Evolutionary conservation across 192 early-diverging fungal species (phyloP).

Genomic region (Cladochytrium replicatum): DNA sequence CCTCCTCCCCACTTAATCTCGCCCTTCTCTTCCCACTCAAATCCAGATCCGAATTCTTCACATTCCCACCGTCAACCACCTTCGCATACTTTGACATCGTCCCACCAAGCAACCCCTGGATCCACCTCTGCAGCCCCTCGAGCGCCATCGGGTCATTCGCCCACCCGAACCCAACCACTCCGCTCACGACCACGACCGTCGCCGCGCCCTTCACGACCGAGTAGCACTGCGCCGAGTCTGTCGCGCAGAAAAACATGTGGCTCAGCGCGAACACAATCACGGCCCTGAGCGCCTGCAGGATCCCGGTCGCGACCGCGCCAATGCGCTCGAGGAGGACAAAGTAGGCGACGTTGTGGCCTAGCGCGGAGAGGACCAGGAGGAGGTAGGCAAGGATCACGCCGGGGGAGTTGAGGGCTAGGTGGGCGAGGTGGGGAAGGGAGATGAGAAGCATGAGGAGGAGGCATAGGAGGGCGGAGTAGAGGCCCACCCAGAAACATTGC

Average conservation of each 20-base stretch:
- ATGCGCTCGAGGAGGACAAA: slow-evolving; percentile 32
- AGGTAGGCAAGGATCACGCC: slow-evolving; percentile 22
- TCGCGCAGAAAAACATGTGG: slow-evolving; percentile 27
- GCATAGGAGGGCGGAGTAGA: slow-evolving; percentile 21
- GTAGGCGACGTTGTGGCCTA: slow-evolving; percentile 33
- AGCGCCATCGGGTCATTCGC: slow-evolving; percentile 30
- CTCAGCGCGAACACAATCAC: slow-evolving; percentile 32
- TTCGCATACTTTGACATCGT: too few relatives aligned
- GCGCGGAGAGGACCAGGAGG: slow-evolving; percentile 18
- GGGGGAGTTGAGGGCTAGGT: slow-evolving; percentile 21
- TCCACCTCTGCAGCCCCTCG: too few relatives aligned
- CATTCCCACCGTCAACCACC: too few relatives aligned
- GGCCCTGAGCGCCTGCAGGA: slow-evolving; percentile 36
- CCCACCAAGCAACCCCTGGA: too few relatives aligned
- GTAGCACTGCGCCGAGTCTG: slow-evolving; percentile 31
- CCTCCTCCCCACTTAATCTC: too few relatives aligned
- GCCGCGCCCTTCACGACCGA: slow-evolving; percentile 25
- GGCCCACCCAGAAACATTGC: slow-evolving; percentile 34
- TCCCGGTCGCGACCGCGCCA: slow-evolving; percentile 39
- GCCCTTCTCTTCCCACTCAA: too few relatives aligned
- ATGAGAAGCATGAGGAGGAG: slow-evolving; percentile 17
- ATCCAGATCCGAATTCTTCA: too few relatives aligned
- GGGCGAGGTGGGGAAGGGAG: slow-evolving; percentile 24
- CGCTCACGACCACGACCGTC: slow-evolving; percentile 27
- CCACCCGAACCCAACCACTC: slow-evolving; percentile 32